Evolutionary conservation across 1,139 yeast genomes (phyloP), one percentile per base, ranked within the genome.

Genomic region (Yamadazyma epiphylla): DNA sequence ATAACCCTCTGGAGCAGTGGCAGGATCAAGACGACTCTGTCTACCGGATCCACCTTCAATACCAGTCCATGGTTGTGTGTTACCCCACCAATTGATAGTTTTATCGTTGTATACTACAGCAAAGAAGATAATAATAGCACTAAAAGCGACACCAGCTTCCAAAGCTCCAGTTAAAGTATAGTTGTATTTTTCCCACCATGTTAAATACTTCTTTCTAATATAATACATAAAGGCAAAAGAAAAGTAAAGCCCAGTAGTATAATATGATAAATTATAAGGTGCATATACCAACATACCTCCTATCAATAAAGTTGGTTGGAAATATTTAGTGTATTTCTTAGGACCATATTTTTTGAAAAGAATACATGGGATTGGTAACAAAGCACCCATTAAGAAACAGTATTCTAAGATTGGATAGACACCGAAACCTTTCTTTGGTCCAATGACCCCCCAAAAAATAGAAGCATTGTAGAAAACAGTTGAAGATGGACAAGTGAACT

Each of bases 391-490:
- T 31, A 74, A 54, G 65, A 76, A 76, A 37, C 72, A 64, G 54
- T 56, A 70, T 43, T 60, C 58, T 49, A 71, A 46, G 19, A 55
- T 43, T 22, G 77, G 77, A 40, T 72, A 71, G 13, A 69, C 42
- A 2, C 61, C 64, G 43, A 77, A 74, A 11, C 76, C 71, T 27
- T 70, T 60, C 44, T 64, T 60, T 20, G 82, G 82, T 3, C 82
- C 82, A 42, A 77, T 68, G 24, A 67, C 76, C 39, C 81, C 80
- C 73, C 77, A 75, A 13, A 73, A 55, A 15, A 75, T 69, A 9
- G 77, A 66, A 15, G 77, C 63, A 25, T 70, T 56, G 53, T 62
- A 76, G 49, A 55, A 72, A 1, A 74, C 65, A 25, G 51, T 57
- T 15, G 67, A 63, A 30, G 48, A 56, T 21, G 73, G 77, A 46